Conservation (phyloP, 495 filamentous ascomycete species). For the Hypoxylon fuscum region DNA sequence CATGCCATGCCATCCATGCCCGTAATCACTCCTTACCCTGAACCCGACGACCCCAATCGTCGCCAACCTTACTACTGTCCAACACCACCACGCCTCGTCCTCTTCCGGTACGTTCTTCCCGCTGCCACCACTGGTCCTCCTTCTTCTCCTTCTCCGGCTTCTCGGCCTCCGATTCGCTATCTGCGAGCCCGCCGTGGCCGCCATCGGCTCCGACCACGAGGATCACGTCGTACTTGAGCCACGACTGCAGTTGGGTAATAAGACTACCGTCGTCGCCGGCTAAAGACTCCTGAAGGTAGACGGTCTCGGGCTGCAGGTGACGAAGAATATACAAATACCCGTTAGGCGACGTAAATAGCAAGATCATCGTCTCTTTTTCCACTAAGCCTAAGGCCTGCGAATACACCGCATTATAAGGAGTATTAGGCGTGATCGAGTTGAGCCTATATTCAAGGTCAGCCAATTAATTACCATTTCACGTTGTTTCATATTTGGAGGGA, state of each 20-base stretch:
- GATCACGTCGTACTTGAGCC: slow-evolving; percentile 84
- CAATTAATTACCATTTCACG: not conserved
- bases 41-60: slow-evolving; percentile 84
- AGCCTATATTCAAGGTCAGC: slow-evolving; percentile 44
- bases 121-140: slow-evolving; percentile 76
- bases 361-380: slow-evolving; percentile 81
- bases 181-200: slow-evolving; percentile 84
- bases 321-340: slow-evolving; percentile 85
- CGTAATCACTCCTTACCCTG: slow-evolving; percentile 69
- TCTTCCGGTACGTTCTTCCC: slow-evolving; percentile 79
- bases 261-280: slow-evolving; percentile 74
- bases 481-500: not conserved
- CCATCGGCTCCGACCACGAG: slow-evolving; percentile 83
- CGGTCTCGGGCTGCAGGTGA: slow-evolving; percentile 80
- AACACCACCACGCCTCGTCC: slow-evolving; percentile 89
- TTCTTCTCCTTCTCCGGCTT: slow-evolving; percentile 56
- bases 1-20: no score
- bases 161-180: slow-evolving; percentile 85
- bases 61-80: slow-evolving; percentile 76
- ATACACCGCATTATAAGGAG: slow-evolving; percentile 78
- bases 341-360: slow-evolving; percentile 82
- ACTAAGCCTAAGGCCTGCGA: slow-evolving; percentile 78
- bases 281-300: slow-evolving; percentile 85
- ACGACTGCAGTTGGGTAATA: slow-evolving; percentile 76
- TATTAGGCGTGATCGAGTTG: slow-evolving; percentile 50